Evolutionary conservation across 805 yeast species (phyloP).

Genomic region (Millerozyma acaciae): DNA sequence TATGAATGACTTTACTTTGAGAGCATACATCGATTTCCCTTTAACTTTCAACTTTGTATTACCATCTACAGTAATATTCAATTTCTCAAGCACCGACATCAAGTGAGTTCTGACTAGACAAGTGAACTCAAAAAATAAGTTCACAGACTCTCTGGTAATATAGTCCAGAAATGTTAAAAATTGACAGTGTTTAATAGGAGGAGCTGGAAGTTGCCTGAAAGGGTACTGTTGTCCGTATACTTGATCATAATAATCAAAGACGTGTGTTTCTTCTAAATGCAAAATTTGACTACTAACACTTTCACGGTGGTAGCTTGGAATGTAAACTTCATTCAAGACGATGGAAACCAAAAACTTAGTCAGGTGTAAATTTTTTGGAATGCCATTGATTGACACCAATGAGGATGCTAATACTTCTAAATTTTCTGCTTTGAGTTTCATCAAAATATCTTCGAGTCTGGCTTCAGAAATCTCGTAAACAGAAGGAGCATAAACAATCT

Average conservation of each 20-base stretch:
- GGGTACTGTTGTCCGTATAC: not conserved
- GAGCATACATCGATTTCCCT: constrained; percentile 30
- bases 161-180: constrained; percentile 8
- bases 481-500: constrained; percentile 9
- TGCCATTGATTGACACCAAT: not conserved
- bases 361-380: not conserved
- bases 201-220: constrained; percentile 3
- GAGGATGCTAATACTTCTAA: constrained; percentile 2
- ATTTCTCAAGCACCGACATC: constrained; percentile 14
- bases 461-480: constrained; percentile 4
- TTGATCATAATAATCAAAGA: constrained; percentile 4
- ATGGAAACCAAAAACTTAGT: constrained; percentile 1
- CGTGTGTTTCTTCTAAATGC: not conserved
- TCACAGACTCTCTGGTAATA: constrained; percentile 1
- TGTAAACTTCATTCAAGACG: constrained; percentile 1
- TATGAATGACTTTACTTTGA: constrained; percentile 11
- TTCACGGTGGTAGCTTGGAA: not conserved
- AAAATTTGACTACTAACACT: not conserved
- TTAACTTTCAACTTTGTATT: constrained; percentile 11
- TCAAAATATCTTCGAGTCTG: constrained; percentile 5
- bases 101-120: constrained; percentile 13
- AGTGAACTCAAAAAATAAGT: not conserved
- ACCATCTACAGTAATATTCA: constrained; percentile 9
- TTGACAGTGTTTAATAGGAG: constrained; percentile 1
- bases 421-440: constrained; percentile 2